Conservation (phyloP, 2,329 filamentous ascomycete species). For the Trichoderma sp. region DNA sequence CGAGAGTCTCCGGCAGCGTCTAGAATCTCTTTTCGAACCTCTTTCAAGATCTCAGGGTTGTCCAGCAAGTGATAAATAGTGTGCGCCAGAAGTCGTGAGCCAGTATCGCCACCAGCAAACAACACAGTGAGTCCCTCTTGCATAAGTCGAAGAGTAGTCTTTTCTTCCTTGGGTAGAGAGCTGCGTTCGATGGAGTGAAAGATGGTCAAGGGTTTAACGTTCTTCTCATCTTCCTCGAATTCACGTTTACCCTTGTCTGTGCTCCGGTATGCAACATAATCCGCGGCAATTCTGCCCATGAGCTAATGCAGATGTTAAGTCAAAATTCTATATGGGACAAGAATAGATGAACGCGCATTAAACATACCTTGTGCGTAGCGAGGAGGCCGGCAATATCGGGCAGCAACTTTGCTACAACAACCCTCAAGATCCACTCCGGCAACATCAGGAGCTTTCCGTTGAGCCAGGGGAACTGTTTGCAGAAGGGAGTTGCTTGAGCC, state of each 20-base stretch:
- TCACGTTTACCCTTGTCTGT: neutral
- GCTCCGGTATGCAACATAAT: neutral
- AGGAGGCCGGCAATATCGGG: neutral
- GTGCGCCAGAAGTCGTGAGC: neutral
- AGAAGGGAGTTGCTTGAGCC: neutral
- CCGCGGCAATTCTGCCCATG: neutral
- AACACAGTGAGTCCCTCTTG: neutral
- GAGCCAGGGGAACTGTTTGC: conserved; percentile 14
- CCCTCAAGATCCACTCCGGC: neutral
- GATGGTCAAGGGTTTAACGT: neutral
- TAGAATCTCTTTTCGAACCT: neutral
- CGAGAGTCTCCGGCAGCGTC: neutral
- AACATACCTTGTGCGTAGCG: neutral
- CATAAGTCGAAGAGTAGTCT: neutral
- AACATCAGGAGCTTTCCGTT: neutral
- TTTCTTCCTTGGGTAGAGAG: neutral
- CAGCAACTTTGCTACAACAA: neutral
- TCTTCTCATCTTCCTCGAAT: neutral
- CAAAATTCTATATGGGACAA: neutral
- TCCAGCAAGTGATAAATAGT: neutral
- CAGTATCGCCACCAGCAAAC: neutral
- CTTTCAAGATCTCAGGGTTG: neutral
- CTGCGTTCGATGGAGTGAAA: neutral
- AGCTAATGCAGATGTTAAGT: neutral
- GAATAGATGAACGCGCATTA: neutral